phyloP scores from a whole-genome alignment of 1,139 yeast genomes.

The Geotrichum carabidarum region DNA sequence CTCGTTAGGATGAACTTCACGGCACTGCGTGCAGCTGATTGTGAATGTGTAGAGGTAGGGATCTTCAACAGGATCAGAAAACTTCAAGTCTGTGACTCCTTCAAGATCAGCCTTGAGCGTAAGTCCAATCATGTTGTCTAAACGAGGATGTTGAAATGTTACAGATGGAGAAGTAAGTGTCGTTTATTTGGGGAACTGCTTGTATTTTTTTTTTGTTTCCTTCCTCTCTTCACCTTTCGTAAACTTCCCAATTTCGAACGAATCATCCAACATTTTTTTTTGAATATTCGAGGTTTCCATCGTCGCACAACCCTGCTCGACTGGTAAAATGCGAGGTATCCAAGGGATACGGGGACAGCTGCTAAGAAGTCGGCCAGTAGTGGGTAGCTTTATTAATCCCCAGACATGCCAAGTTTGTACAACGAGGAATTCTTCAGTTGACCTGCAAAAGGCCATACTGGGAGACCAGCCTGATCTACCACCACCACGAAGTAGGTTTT shows the following conservation, averaged over 20 bases:
- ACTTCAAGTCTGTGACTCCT: constrained; percentile 59
- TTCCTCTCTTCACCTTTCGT: not conserved
- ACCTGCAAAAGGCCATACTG: not conserved
- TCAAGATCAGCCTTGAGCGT: constrained; percentile 55
- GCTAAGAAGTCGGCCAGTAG: no score
- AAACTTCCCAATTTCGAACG: not conserved
- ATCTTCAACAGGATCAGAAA: constrained; percentile 53
- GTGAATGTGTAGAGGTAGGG: constrained; percentile 74
- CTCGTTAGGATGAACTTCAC: constrained; percentile 71
- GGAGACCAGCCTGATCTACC: no score
- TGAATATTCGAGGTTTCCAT: no score
- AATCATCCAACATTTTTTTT: no score
- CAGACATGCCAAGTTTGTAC: not conserved
- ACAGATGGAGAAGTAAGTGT: not conserved
- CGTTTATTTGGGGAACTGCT: not conserved
- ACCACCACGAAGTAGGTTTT: not conserved
- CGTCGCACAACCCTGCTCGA: no score
- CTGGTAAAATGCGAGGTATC: no score
- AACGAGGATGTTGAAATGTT: not conserved
- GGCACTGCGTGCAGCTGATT: constrained; percentile 69
- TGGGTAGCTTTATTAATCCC: no score
- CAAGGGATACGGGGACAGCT: no score
- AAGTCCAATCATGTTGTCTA: constrained; percentile 41
- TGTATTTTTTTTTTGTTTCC: not conserved
- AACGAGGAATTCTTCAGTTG: not conserved